A percentile compares a stretch with the other conserved stretches of the same genome.
These are phyloP conservation scores for Boletus fagicola DNA, from an alignment of 768 basidiomycete species.

Conservation along the genomic window DNA sequence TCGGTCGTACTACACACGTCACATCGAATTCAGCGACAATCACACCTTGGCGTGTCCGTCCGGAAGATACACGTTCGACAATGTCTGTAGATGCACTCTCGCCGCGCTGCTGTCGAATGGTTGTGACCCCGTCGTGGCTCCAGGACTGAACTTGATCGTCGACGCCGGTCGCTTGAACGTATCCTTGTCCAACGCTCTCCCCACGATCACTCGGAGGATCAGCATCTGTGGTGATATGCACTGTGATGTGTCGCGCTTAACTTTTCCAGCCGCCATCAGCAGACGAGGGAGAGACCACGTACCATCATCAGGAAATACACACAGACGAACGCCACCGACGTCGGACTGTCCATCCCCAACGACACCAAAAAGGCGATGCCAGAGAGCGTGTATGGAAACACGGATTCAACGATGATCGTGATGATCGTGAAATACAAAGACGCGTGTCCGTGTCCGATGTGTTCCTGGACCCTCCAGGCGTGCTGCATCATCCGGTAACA, in stretches of 20 bases:
- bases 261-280: too few species aligned
- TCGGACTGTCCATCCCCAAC: slow-evolving; percentile 15
- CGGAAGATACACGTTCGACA: background rate
- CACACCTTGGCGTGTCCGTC: background rate
- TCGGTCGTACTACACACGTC: background rate
- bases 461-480: background rate
- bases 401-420: slow-evolving; percentile 22
- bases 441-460: slow-evolving; percentile 19
- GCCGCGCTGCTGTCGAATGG: background rate
- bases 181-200: slow-evolving; percentile 13
- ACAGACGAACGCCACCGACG: slow-evolving; percentile 7
- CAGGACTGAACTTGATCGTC: slow-evolving; percentile 11
- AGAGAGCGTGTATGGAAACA: slow-evolving; percentile 25
- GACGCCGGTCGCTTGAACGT: background rate
- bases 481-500: slow-evolving; percentile 19
- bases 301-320: slow-evolving; percentile 26
- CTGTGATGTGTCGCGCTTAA: slow-evolving; percentile 2
- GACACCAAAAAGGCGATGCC: slow-evolving; percentile 26
- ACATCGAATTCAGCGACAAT: background rate
- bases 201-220: slow-evolving; percentile 24
- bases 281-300: background rate
- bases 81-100: background rate
- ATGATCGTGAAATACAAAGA: slow-evolving; percentile 14
- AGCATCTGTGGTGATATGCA: slow-evolving; percentile 30
- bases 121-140: background rate